Conservation (phyloP, 306 rosid species). For the Gynostemma pentaphyllum region DNA sequence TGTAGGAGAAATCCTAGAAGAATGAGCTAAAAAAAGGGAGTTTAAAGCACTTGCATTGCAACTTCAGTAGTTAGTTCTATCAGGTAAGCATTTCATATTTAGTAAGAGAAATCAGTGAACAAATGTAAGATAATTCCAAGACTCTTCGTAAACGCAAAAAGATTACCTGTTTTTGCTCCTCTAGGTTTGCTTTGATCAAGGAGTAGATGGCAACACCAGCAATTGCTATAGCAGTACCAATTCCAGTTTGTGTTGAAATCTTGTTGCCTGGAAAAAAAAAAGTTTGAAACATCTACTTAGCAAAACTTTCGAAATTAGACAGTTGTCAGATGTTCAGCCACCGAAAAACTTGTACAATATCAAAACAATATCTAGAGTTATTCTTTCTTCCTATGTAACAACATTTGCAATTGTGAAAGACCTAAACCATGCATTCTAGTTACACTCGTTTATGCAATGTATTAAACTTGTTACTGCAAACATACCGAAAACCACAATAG, state of each 20-base stretch:
- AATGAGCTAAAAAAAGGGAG: not conserved
- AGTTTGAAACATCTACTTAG: constrained; percentile 5
- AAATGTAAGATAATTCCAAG: no score
- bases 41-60: not conserved
- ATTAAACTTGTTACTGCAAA: not conserved
- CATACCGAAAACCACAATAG: constrained; percentile 65
- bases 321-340: not conserved
- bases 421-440: not conserved
- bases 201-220: constrained; percentile 76
- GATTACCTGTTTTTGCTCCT: constrained; percentile 52
- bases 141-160: not conserved
- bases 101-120: no score
- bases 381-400: no score
- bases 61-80: no score
- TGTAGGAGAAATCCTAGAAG: not conserved
- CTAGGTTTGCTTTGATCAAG: constrained; percentile 56
- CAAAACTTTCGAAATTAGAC: not conserved
- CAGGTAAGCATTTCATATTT: no score
- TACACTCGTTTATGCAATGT: not conserved
- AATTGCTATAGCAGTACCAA: constrained; percentile 60
- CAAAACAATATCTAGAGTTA: no score
- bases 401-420: no score
- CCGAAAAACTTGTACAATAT: not conserved
- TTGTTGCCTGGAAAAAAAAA: constrained; percentile 50
- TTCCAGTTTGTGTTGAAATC: constrained; percentile 67